Conservation (phyloP, 768 basidiomycete species). For the Dioszegia aurantiaca region DNA sequence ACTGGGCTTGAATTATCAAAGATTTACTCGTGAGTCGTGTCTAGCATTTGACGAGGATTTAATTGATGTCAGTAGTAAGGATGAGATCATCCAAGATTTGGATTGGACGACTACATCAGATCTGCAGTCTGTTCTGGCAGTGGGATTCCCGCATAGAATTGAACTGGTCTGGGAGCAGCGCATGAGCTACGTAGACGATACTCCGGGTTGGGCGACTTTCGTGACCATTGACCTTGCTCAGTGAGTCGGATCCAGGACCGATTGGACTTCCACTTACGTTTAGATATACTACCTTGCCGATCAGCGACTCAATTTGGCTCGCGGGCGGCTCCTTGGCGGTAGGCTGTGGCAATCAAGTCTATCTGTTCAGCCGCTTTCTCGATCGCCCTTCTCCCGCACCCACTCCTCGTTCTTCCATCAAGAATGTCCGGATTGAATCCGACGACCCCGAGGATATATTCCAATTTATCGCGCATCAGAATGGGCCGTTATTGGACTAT, state of each 20-base stretch:
- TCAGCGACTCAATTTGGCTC: conserved; percentile 88
- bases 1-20: conserved; percentile 77
- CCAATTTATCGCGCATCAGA: conserved; percentile 73
- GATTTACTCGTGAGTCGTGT: conserved; percentile 59
- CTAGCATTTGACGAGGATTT: not conserved
- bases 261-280: too few species aligned
- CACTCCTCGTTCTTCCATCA: conserved; percentile 21
- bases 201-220: conserved; percentile 65
- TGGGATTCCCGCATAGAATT: conserved; percentile 75
- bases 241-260: too few species aligned
- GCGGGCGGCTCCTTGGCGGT: conserved; percentile 76
- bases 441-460: conserved; percentile 62
- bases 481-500: conserved; percentile 84
- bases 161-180: conserved; percentile 89
- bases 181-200: conserved; percentile 83
- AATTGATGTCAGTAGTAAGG: conserved; percentile 7
- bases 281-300: conserved; percentile 73
- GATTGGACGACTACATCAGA: conserved; percentile 93
- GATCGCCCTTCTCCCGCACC: conserved; percentile 27
- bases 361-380: conserved; percentile 63
- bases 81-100: conserved; percentile 63
- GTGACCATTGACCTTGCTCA: conserved; percentile 62
- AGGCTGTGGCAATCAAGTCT: conserved; percentile 78
- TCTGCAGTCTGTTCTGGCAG: conserved; percentile 82
- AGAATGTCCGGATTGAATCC: conserved; percentile 20